These are phyloP conservation scores for Telopea speciosissima DNA, from an alignment of 177 flowering plant species.

Conservation along the genomic window DNA sequence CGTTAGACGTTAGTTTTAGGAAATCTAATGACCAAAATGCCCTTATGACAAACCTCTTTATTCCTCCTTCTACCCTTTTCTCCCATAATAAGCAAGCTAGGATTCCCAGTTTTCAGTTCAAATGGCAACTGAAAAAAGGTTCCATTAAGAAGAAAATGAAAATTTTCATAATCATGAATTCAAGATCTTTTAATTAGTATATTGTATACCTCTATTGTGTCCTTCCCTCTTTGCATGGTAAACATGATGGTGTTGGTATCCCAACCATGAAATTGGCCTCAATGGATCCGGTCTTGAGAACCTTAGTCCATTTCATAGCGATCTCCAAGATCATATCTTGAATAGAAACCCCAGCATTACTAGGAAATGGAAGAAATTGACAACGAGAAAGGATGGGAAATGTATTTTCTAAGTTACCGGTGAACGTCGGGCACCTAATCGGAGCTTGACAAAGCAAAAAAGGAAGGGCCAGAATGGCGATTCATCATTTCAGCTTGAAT, in stretches of 20 bases:
- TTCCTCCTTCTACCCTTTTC: too few relatives aligned
- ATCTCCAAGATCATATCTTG: slow-evolving; percentile 67
- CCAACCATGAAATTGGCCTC: slow-evolving; percentile 59
- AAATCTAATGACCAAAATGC: too few relatives aligned
- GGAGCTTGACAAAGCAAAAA: slow-evolving; percentile 86
- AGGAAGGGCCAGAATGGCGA: slow-evolving; percentile 49
- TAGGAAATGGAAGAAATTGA: background rate
- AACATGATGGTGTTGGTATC: slow-evolving; percentile 82
- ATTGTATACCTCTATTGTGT: slow-evolving; percentile 49
- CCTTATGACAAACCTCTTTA: too few relatives aligned
- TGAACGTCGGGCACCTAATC: slow-evolving; percentile 48
- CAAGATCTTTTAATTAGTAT: too few relatives aligned
- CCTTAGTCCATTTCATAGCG: slow-evolving; percentile 76
- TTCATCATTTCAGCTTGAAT: slow-evolving; percentile 65
- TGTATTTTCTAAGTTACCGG: slow-evolving; percentile 24
- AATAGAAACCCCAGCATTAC: background rate
- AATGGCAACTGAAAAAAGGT: too few relatives aligned
- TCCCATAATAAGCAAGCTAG: too few relatives aligned
- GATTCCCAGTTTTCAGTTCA: too few relatives aligned
- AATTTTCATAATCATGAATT: too few relatives aligned
- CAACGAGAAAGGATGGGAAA: too few relatives aligned
- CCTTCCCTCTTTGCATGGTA: slow-evolving; percentile 58
- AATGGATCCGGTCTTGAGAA: slow-evolving; percentile 62
- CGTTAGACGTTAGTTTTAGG: too few relatives aligned
- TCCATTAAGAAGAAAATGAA: too few relatives aligned